Evolutionary conservation across 257 asterid genomes (phyloP).

Genomic region (Buddleja alternifolia): DNA sequence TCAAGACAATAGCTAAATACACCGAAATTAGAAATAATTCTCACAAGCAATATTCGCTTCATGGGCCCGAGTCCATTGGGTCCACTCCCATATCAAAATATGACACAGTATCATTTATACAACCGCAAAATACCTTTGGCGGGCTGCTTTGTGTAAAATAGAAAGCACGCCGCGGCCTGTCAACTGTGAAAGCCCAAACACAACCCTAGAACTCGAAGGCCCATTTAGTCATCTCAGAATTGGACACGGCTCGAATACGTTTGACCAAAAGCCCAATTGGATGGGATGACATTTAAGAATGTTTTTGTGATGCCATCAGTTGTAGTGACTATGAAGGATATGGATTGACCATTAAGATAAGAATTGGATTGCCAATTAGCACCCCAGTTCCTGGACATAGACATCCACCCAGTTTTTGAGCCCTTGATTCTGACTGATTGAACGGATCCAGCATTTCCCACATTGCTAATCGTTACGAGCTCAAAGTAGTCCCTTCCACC

Average conservation of each 20-base stretch:
- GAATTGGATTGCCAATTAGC: conserved; percentile 89
- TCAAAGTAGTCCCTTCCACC: conserved; percentile 79
- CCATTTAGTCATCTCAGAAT: conserved; percentile 39
- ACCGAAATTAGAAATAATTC: neutral
- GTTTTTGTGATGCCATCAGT: conserved; percentile 69
- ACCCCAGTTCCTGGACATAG: conserved; percentile 96
- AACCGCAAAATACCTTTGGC: conserved; percentile 36
- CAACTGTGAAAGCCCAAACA: conserved; percentile 15
- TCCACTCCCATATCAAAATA: neutral
- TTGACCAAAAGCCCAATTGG: conserved; percentile 80
- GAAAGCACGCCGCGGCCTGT: conserved; percentile 82
- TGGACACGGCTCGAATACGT: conserved; percentile 59
- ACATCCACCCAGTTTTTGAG: conserved; percentile 61
- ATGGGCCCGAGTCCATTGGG: conserved; percentile 37
- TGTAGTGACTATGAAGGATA: conserved; percentile 76
- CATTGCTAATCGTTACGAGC: conserved; percentile 69
- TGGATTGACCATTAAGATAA: conserved; percentile 68
- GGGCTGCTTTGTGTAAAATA: conserved; percentile 79
- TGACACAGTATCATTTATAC: neutral
- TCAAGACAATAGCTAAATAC: conserved; percentile 23
- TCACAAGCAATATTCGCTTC: neutral
- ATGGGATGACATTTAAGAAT: conserved; percentile 54
- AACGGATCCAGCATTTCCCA: conserved; percentile 79
- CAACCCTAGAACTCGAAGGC: conserved; percentile 33
- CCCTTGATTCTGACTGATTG: conserved; percentile 75